Percentiles rank a stretch among this genome's conserved stretches.
Conservation (phyloP, 2,329 filamentous ascomycete genomes). For the Didymella sp. region DNA sequence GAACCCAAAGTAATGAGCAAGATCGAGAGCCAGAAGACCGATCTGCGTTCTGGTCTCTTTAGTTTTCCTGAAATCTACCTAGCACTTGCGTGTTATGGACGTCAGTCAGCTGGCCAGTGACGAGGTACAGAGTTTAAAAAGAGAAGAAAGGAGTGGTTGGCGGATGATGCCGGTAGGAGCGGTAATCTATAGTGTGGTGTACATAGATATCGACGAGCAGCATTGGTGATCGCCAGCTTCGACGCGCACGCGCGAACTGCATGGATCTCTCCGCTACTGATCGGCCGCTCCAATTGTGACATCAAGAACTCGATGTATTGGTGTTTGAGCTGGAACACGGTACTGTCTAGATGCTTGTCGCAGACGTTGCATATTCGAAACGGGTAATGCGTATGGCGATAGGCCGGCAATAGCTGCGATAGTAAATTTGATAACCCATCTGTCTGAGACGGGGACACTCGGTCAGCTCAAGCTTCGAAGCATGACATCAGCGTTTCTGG, state of each 20-base stretch:
- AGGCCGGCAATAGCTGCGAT: neutral
- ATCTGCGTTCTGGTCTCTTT: too few relatives aligned
- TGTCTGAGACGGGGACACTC: neutral
- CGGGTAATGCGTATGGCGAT: neutral
- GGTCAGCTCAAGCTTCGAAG: neutral
- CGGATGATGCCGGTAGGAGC: neutral
- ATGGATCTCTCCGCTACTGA: neutral
- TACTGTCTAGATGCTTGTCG: neutral
- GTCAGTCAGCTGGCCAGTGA: neutral
- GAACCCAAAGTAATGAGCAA: too few relatives aligned
- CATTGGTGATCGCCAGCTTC: neutral
- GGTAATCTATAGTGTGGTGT: neutral
- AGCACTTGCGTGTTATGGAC: neutral
- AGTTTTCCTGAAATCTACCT: neutral
- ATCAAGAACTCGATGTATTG: neutral
- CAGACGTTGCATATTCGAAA: slow-evolving; percentile 3
- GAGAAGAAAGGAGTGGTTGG: neutral
- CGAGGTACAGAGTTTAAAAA: neutral
- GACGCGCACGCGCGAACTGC: neutral
- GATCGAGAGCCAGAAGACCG: too few relatives aligned
- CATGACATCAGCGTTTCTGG: slow-evolving; percentile 5
- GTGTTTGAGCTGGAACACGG: neutral
- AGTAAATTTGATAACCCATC: neutral
- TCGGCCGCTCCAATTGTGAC: slow-evolving; percentile 4
- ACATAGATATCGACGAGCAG: neutral